Evolutionary conservation across 805 yeast genomes (phyloP).

Genomic region (Sugiyamaella boreocaroliniensis): DNA sequence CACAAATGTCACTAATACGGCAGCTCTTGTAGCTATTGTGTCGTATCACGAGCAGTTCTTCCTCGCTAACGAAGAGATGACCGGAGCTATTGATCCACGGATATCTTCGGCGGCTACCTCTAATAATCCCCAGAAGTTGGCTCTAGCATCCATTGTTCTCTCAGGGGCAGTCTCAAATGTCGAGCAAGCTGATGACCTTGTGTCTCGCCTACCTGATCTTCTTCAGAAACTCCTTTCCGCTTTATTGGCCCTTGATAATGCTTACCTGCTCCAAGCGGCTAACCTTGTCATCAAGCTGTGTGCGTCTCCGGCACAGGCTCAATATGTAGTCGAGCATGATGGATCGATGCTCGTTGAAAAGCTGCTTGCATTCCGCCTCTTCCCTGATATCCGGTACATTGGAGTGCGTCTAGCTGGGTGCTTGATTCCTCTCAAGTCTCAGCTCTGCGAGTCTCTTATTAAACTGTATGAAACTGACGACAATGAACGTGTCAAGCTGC

Average conservation of each 20-base stretch:
- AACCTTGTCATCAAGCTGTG: background rate
- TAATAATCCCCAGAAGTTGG: background rate
- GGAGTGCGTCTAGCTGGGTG: slow-evolving; percentile 12
- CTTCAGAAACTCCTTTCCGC: background rate
- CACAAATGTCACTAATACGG: background rate
- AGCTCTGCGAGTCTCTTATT: background rate
- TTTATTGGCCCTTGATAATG: background rate
- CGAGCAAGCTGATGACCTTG: background rate
- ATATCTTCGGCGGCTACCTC: background rate
- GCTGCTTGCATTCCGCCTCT: slow-evolving; percentile 5
- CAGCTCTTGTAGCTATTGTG: background rate
- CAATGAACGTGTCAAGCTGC: background rate
- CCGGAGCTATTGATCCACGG: background rate
- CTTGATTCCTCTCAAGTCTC: background rate
- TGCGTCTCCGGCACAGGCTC: background rate
- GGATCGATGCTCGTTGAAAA: slow-evolving; percentile 9
- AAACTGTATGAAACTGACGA: background rate
- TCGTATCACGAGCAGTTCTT: background rate
- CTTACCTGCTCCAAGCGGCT: background rate
- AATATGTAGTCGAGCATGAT: background rate
- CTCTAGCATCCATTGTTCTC: background rate
- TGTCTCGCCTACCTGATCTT: background rate
- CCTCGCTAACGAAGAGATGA: background rate
- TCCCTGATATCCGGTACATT: slow-evolving; percentile 9
- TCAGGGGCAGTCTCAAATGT: background rate